Evolutionary conservation across 768 basidiomycete species (phyloP).

Genomic region (Favolaschia claudopus): DNA sequence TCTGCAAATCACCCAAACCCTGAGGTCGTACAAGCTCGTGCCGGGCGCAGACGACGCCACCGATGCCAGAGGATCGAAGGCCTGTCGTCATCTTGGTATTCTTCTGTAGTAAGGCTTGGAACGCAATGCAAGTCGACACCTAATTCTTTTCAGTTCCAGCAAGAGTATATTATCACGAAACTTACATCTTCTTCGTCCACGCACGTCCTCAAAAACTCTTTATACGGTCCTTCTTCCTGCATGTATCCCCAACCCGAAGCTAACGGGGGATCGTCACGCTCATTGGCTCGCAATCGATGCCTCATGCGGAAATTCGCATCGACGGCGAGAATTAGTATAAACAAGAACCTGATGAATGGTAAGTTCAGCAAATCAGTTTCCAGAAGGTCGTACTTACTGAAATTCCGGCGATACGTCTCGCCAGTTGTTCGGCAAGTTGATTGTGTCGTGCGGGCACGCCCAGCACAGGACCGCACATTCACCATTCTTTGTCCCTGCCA

Average conservation of each 20-base stretch:
- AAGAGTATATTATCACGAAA: neutral
- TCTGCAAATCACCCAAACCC: conserved; percentile 33
- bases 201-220: conserved; percentile 18
- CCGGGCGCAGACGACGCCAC: too few relatives aligned
- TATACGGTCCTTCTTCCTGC: conserved; percentile 29
- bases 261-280: neutral
- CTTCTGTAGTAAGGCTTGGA: conserved; percentile 1
- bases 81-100: too few relatives aligned
- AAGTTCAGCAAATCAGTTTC: neutral
- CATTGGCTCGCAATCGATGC: conserved; percentile 1
- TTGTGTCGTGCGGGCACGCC: conserved; percentile 31
- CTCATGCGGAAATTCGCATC: conserved; percentile 11
- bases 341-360: conserved; percentile 6
- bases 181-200: conserved; percentile 29
- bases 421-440: conserved; percentile 30
- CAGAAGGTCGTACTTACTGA: neutral
- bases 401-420: neutral
- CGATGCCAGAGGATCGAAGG: too few relatives aligned
- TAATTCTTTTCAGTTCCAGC: conserved; percentile 10
- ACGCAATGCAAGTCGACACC: conserved; percentile 2
- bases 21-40: conserved; percentile 30
- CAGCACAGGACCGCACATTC: conserved; percentile 32
- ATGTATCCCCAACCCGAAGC: conserved; percentile 23
- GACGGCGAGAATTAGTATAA: conserved; percentile 5
- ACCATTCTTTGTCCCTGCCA: conserved; percentile 21